Conservation (phyloP, 768 basidiomycete genomes). For the Suillus sp. region DNA sequence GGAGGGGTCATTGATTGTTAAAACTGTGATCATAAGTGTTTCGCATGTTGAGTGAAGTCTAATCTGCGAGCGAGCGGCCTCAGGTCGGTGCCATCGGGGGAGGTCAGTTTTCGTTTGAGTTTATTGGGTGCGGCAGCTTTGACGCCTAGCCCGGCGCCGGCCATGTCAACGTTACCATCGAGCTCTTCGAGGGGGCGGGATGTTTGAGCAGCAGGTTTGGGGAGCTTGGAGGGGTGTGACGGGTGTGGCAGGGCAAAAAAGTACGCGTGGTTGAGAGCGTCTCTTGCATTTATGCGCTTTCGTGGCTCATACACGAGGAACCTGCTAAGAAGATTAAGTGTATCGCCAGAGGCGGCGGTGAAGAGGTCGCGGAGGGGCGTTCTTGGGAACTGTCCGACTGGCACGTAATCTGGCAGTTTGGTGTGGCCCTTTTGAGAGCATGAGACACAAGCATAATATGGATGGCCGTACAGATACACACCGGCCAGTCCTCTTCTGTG, state of each 20-base stretch:
- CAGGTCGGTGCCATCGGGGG: conserved; percentile 49
- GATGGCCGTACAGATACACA: conserved; percentile 37
- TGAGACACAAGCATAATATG: neutral
- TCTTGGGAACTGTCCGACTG: conserved; percentile 84
- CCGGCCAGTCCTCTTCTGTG: conserved; percentile 97
- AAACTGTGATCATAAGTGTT: conserved; percentile 8
- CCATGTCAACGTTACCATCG: conserved; percentile 68
- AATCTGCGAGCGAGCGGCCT: conserved; percentile 69
- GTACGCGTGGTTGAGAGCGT: conserved; percentile 85
- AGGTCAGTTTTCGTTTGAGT: conserved; percentile 72
- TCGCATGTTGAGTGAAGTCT: conserved; percentile 59
- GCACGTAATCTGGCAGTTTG: conserved; percentile 86
- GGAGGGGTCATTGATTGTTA: conserved; percentile 1
- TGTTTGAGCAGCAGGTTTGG: conserved; percentile 59
- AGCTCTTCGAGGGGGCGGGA: conserved; percentile 73
- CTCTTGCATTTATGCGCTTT: conserved; percentile 74
- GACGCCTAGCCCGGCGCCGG: conserved; percentile 49
- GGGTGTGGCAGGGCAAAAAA: conserved; percentile 87
- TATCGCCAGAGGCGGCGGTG: conserved; percentile 85
- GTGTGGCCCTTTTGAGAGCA: conserved; percentile 69
- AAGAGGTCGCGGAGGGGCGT: conserved; percentile 84
- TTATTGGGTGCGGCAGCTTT: conserved; percentile 55
- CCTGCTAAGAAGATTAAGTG: conserved; percentile 77
- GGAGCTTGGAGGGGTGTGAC: conserved; percentile 85
- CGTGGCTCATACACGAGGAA: conserved; percentile 87